Evolutionary conservation across 1,139 yeast species (phyloP).

Genomic region (Saccharomyces hybrid): DNA sequence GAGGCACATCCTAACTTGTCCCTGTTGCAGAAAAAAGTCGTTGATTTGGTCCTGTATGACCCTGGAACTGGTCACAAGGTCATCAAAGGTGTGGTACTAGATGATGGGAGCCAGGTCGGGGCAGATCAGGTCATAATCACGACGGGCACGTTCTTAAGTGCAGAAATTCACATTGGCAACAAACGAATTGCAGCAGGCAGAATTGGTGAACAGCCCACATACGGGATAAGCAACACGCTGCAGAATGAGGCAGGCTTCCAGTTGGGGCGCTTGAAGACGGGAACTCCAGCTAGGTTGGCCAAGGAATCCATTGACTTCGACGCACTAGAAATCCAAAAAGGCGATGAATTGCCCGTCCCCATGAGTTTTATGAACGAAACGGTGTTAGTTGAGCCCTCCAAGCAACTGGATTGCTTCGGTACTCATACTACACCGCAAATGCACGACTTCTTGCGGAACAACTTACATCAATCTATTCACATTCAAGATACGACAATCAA

Average conservation of each 20-base stretch:
- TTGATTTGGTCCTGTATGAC: slow-evolving; percentile 49
- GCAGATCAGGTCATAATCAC: slow-evolving; percentile 76
- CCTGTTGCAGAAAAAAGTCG: slow-evolving; percentile 62
- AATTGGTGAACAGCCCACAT: slow-evolving; percentile 87
- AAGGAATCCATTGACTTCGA: slow-evolving; percentile 62
- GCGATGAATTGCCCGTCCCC: slow-evolving; percentile 77
- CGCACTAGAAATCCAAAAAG: slow-evolving; percentile 55
- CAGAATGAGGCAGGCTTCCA: slow-evolving; percentile 61
- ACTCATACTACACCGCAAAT: slow-evolving; percentile 72
- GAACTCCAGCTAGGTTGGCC: slow-evolving; percentile 90
- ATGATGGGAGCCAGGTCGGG: slow-evolving; percentile 52
- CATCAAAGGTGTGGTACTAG: slow-evolving; percentile 66
- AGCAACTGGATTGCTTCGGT: slow-evolving; percentile 65
- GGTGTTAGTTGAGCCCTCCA: slow-evolving; percentile 44
- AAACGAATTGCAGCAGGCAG: slow-evolving; percentile 81
- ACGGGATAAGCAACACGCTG: slow-evolving; percentile 78
- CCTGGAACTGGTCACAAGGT: slow-evolving; percentile 39
- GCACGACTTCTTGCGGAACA: slow-evolving; percentile 60
- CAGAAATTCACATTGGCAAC: slow-evolving; percentile 88
- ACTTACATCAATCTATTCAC: slow-evolving; percentile 78
- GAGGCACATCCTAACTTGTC: slow-evolving; percentile 39
- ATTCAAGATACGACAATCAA: slow-evolving; percentile 80
- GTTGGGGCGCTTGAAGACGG: slow-evolving; percentile 88
- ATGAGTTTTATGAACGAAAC: slow-evolving; percentile 76
- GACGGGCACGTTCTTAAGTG: slow-evolving; percentile 93